These are phyloP conservation scores for Hypoxylon crocopeplum DNA, from an alignment of 495 filamentous ascomycete species.

Conservation along the genomic window DNA sequence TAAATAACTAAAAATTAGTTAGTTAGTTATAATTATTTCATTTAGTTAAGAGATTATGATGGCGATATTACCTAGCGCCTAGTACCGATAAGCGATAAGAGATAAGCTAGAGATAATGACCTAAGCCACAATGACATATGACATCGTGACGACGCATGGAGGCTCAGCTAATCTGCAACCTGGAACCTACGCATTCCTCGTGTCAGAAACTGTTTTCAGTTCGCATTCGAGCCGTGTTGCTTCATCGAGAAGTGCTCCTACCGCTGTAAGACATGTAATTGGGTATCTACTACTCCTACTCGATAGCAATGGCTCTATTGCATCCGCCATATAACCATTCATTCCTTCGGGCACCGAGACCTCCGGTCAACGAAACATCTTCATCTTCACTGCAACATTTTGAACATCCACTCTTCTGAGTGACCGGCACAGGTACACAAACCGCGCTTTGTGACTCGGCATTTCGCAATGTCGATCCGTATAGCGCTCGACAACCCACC, in stretches of 20 bases:
- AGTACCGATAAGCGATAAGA: too few species aligned
- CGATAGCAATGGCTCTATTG: constrained; percentile 16
- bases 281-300: background rate
- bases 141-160: constrained; percentile 33
- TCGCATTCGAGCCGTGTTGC: too few species aligned
- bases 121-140: constrained; percentile 38
- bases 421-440: background rate
- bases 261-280: background rate
- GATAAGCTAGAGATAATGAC: too few species aligned
- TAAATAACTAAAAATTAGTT: too few species aligned
- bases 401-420: background rate
- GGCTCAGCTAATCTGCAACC: constrained; percentile 22
- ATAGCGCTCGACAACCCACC: constrained; percentile 78
- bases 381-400: background rate
- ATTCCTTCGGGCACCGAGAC: constrained; percentile 14
- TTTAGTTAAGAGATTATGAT: too few species aligned
- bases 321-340: constrained; percentile 9
- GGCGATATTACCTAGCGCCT: too few species aligned
- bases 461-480: constrained; percentile 71
- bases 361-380: constrained; percentile 13
- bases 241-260: constrained; percentile 3
- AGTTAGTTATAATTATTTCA: too few species aligned
- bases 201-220: too few species aligned
- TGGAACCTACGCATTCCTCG: background rate
- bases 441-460: background rate